Percentiles rank a stretch among this genome's conserved stretches.
Evolutionary conservation across 306 rosid genomes (phyloP).

Genomic region (Corylus americana): DNA sequence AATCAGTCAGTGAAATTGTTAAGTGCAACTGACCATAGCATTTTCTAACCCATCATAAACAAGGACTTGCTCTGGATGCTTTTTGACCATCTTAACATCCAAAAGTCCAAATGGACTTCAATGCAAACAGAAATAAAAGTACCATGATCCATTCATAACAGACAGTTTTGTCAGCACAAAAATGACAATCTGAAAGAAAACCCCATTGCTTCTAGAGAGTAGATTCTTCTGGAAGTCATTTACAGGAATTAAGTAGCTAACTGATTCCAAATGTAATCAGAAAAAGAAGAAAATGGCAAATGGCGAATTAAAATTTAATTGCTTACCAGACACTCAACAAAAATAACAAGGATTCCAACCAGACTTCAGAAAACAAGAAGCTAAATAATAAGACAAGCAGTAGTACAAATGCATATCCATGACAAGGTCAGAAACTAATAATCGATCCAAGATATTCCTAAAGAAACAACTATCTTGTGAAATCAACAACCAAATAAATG

Average conservation of each 20-base stretch:
- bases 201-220: background rate
- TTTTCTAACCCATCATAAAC: background rate
- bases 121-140: background rate
- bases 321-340: background rate
- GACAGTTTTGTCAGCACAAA: background rate
- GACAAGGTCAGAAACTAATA: background rate
- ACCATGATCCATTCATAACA: background rate
- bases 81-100: background rate
- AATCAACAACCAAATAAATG: background rate
- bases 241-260: background rate
- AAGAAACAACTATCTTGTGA: background rate
- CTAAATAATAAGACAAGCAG: background rate
- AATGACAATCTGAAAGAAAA: background rate
- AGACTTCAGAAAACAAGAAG: background rate
- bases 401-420: background rate
- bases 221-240: background rate
- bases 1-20: background rate
- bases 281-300: background rate
- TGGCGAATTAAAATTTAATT: background rate
- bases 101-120: background rate
- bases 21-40: background rate
- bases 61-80: background rate
- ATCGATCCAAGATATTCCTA: background rate
- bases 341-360: background rate
- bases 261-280: background rate